These are phyloP conservation scores for Fusarium liriodendri DNA, from an alignment of 2,329 filamentous ascomycete species.

Conservation along the genomic window DNA sequence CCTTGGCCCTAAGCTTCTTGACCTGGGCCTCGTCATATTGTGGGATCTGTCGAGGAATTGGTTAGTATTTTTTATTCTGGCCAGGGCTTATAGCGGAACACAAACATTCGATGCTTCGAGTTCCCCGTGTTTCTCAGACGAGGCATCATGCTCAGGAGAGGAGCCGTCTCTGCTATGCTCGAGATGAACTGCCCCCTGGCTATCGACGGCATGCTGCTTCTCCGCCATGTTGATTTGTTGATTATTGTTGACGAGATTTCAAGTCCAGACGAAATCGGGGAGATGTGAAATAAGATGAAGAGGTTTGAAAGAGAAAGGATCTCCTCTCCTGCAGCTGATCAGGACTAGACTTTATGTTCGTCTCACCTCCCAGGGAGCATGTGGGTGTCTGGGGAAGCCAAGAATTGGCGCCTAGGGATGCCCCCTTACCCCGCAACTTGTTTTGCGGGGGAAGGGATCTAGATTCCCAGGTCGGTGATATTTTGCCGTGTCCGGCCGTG, in stretches of 20 bases:
- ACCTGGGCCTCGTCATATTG: background rate
- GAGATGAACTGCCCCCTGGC: background rate
- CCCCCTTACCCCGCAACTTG: background rate
- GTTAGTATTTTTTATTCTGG: background rate
- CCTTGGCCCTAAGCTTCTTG: background rate
- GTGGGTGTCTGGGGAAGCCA: background rate
- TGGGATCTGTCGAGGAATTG: background rate
- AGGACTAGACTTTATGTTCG: background rate
- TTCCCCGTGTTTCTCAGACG: background rate
- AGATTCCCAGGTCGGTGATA: background rate
- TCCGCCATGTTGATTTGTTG: background rate
- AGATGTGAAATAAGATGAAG: background rate
- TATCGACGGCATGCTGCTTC: background rate
- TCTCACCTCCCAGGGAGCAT: background rate
- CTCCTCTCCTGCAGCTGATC: background rate
- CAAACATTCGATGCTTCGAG: background rate
- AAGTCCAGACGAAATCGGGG: background rate
- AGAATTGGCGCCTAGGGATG: background rate
- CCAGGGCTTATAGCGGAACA: background rate
- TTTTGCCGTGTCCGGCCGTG: background rate
- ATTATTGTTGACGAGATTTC: background rate
- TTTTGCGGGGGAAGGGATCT: background rate
- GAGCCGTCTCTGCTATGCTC: background rate
- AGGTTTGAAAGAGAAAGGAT: background rate
- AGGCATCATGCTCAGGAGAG: background rate